Conservation (phyloP, 2,329 filamentous ascomycete genomes). For the Pseudogymnoascus sp. region DNA sequence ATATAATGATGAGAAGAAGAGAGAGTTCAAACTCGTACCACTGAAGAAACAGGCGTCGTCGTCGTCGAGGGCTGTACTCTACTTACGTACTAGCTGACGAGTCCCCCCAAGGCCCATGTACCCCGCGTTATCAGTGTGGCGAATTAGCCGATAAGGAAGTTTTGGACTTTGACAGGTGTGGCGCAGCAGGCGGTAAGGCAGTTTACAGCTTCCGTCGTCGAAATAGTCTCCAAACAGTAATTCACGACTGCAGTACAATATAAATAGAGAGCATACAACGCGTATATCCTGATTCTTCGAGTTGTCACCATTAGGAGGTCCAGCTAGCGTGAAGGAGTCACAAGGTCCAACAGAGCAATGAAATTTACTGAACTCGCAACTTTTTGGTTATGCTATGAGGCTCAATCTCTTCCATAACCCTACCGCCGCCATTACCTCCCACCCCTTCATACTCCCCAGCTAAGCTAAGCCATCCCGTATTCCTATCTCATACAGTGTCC, state of each 20-base stretch:
- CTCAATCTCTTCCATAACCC: background rate
- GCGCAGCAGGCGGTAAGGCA: constrained; percentile 7
- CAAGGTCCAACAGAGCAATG: background rate
- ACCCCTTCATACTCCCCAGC: background rate
- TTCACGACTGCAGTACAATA: background rate
- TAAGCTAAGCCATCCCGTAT: background rate
- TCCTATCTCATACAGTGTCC: background rate
- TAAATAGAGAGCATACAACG: background rate
- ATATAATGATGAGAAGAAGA: background rate
- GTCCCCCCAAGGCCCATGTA: background rate
- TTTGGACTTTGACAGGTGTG: constrained; percentile 5
- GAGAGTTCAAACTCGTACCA: background rate
- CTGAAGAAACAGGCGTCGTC: background rate
- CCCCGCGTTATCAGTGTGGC: constrained; percentile 6
- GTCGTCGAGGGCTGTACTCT: background rate
- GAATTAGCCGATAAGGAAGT: constrained; percentile 5
- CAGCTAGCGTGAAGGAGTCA: background rate
- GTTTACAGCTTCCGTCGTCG: background rate
- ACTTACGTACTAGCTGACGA: constrained; percentile 8
- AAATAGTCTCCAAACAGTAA: background rate
- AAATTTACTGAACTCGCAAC: background rate
- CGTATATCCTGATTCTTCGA: background rate
- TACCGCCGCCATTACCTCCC: background rate
- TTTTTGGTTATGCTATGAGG: background rate
- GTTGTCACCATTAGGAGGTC: background rate